Evolutionary conservation across 768 basidiomycete species (phyloP).

Genomic region (Lentinula sp.): DNA sequence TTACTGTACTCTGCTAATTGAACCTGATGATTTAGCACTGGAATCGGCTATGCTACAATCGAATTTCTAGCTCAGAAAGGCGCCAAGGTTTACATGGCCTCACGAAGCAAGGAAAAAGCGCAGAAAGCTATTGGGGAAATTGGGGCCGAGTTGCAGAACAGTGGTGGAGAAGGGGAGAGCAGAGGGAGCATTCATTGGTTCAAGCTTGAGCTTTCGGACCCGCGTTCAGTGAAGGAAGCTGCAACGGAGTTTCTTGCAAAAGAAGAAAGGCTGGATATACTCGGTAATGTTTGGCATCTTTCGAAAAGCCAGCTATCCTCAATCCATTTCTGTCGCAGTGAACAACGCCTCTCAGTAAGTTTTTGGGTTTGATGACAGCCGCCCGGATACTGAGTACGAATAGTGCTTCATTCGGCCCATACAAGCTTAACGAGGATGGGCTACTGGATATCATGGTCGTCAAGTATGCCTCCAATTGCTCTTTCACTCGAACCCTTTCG

Average conservation of each 20-base stretch:
- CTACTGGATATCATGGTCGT: constrained; percentile 26
- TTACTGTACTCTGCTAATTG: not conserved
- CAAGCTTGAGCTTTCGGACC: constrained; percentile 33
- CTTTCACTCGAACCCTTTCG: too few relatives aligned
- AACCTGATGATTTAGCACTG: constrained; percentile 17
- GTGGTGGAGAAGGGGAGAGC: not conserved
- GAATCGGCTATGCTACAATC: constrained; percentile 30
- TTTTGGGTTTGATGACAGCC: not conserved
- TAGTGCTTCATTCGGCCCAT: not conserved
- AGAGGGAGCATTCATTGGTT: constrained; percentile 27
- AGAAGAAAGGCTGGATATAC: constrained; percentile 34
- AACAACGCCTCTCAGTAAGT: constrained; percentile 6
- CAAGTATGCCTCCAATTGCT: constrained; percentile 23
- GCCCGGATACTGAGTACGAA: not conserved
- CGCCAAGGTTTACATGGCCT: constrained; percentile 33
- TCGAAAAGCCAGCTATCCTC: not conserved
- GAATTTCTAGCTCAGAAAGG: constrained; percentile 32
- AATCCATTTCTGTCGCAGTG: not conserved
- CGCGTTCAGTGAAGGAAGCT: constrained; percentile 23
- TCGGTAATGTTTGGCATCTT: constrained; percentile 21
- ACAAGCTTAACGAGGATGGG: constrained; percentile 10
- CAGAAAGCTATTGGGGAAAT: constrained; percentile 25
- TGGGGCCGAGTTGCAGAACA: constrained; percentile 22
- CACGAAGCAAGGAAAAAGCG: constrained; percentile 25
- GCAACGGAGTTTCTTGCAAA: constrained; percentile 30